These are phyloP conservation scores for Aspergillus awamori DNA, from an alignment of 2,329 filamentous ascomycete genomes.

Conservation along the genomic window DNA sequence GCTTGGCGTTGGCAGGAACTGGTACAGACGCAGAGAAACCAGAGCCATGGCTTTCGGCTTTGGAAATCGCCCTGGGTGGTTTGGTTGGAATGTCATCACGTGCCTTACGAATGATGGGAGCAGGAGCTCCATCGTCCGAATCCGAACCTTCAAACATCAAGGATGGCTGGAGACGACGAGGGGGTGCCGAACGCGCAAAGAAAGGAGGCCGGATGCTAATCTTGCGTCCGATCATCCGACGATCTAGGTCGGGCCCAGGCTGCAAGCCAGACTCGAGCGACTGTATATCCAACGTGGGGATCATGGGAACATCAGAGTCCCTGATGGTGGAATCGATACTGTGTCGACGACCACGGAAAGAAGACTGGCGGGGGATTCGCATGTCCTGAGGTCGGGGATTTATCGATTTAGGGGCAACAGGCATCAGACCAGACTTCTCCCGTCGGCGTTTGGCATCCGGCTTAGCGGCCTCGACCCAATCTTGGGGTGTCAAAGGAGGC, in stretches of 20 bases:
- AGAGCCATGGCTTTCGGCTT: constrained; percentile 17
- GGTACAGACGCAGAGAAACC: constrained; percentile 24
- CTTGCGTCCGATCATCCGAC: constrained; percentile 28
- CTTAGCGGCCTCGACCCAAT: constrained; percentile 47
- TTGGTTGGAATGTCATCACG: constrained; percentile 23
- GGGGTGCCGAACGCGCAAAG: constrained; percentile 33
- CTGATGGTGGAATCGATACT: constrained; percentile 31
- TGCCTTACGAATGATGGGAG: constrained; percentile 37
- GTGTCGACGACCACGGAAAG: constrained; percentile 31
- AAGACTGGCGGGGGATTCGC: constrained; percentile 27
- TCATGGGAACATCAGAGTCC: constrained; percentile 29
- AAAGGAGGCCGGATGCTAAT: constrained; percentile 42
- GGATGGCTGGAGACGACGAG: constrained; percentile 31
- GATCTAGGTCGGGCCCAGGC: constrained; percentile 24
- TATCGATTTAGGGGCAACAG: constrained; percentile 14
- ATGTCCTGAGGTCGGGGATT: constrained; percentile 18
- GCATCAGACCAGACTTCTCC: constrained; percentile 13
- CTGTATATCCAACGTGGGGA: constrained; percentile 33
- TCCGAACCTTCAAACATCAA: constrained; percentile 30
- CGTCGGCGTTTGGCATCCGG: constrained; percentile 26
- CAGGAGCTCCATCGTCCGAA: constrained; percentile 37
- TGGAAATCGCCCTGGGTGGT: constrained; percentile 12
- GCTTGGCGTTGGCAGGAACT: constrained; percentile 17
- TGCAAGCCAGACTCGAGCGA: constrained; percentile 25
- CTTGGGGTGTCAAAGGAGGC: constrained; percentile 42